Evolutionary conservation across 495 filamentous ascomycete species (phyloP), one percentile per base, ranked within the genome.

Genomic region (Parmelia sp.): DNA sequence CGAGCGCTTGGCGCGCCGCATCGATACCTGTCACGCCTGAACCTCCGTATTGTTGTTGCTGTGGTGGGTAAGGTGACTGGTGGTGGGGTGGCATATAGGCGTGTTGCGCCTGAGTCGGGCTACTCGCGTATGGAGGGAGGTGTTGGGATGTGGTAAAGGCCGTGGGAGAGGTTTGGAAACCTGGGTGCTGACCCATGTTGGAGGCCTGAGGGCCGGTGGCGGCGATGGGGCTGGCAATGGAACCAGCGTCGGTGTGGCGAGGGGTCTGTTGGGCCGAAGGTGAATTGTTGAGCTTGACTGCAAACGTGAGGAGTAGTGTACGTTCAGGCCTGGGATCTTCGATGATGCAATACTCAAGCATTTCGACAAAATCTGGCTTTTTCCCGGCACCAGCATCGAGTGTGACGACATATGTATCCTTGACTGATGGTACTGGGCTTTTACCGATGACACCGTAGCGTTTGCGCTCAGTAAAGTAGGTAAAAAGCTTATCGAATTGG

Each of bases 401-500:
- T 15, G 88, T 87, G 27, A 91, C 82, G n/a, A 92, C 75, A 66
- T 92, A 92, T 3, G 86, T 89, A 67, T 92, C 89, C 51, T 88
- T 86, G 57, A 91, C 86, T 35, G 87, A 87, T n/a, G 77, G 60
- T 39, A 83, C 74, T 0, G 84, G 79, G 29, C 88, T 89, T 64
- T 88, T 87, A 7, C 86, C 85, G 14, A 94, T 78, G 9, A 96
- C 91, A 29, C 91, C 92, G 71, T 93, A 96, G 37, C 89, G 79
- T 60, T 88, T 83, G 67, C 91, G 87, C 23, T 80, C 80, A 17
- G 81, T 74, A 71, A 96, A 96, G 71, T 96, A 96, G 37, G 90
- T 82, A 65, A 88, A 90, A 10, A 96, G 77, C 14, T 80, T 80
- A 64, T 86, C 79, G 69, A 93, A 91, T 10, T 82, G 82, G 4